Base-by-base conservation (phyloP, 495 filamentous ascomycete species). In the Penicillium turbatum region DNA sequence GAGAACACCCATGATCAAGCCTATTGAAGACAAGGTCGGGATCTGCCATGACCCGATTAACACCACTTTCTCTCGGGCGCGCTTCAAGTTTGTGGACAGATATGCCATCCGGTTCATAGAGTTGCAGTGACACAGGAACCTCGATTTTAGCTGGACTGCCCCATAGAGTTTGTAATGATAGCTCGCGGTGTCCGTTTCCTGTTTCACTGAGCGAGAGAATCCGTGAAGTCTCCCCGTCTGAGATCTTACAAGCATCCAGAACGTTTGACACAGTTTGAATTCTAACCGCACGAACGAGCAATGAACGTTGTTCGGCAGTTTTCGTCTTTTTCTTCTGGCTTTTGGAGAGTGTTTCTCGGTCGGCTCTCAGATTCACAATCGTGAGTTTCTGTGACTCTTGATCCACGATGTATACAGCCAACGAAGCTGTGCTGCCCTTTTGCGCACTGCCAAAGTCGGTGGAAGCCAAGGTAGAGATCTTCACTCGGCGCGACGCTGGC, bases 111-210 rank as follows among this genome's bases (percentile, higher is more conserved):
- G 72, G 73, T 34, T 79, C 70, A 48, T 79, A 66, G 8, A 80
- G 45, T 57, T 71, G 69, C 6, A 81, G 59, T n/a, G 69, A 76
- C 1, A 61, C 29, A 3, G 82, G 80, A 12, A 85, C 55, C 12
- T 75, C 67, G 7, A 92, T 61, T 21, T 79, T 82, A 17, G 81
- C 80, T 3, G 81, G 67, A 39, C 76, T 72, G 31, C 84, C 81
- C 88, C 89, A 92, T 6, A 87, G 87, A 6, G 86, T 87, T 66
- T 90, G 87, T 34, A 92, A 61, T 37, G 81, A 86, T 26, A 95
- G 68, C 55, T 84, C 79, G 10, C 81, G 80, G 21, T 78, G 75
- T 7, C 84, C 83, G 53, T 79, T 68, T n/a, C 76, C 77, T 24
- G 79, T 79, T 51, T 82, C 78, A n/a, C 80, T 84, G 16, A 95